These are phyloP conservation scores for Ilex aquifolium DNA, from an alignment of 257 asterid genomes.

Conservation along the genomic window DNA sequence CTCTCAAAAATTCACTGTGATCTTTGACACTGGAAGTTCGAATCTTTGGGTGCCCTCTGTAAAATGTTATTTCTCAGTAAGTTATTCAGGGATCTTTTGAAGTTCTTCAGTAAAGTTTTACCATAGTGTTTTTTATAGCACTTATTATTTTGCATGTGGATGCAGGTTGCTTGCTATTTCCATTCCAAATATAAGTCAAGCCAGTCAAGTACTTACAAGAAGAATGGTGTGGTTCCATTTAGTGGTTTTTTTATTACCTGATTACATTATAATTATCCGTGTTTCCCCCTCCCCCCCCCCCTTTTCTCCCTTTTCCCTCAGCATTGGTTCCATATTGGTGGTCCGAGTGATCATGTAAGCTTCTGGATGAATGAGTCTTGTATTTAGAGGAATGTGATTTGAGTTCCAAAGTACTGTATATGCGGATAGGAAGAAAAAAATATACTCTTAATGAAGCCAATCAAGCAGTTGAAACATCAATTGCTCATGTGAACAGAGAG, in stretches of 20 bases:
- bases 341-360: no score
- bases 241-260: slow-evolving; percentile 3
- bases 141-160: slow-evolving; percentile 12
- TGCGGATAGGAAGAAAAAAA: no score
- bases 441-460: no score
- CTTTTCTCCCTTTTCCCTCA: no score
- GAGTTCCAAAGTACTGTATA: no score
- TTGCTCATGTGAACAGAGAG: no score
- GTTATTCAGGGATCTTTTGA: not conserved
- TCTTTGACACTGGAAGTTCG: not conserved
- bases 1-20: not conserved
- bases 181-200: slow-evolving; percentile 71
- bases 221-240: slow-evolving; percentile 43
- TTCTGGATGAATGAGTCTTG: no score
- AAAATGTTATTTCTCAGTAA: not conserved
- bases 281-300: no score
- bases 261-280: not conserved
- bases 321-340: no score
- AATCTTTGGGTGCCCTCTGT: not conserved
- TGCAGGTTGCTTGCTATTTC: slow-evolving; percentile 73
- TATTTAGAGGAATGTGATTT: no score
- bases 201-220: slow-evolving; percentile 58
- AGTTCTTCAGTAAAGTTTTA: not conserved
- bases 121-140: not conserved
- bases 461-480: no score